Percentiles rank a stretch among this genome's conserved stretches.
phyloP scores from a whole-genome alignment of 495 filamentous ascomycete genomes.

The Achaetomiella virescens region DNA sequence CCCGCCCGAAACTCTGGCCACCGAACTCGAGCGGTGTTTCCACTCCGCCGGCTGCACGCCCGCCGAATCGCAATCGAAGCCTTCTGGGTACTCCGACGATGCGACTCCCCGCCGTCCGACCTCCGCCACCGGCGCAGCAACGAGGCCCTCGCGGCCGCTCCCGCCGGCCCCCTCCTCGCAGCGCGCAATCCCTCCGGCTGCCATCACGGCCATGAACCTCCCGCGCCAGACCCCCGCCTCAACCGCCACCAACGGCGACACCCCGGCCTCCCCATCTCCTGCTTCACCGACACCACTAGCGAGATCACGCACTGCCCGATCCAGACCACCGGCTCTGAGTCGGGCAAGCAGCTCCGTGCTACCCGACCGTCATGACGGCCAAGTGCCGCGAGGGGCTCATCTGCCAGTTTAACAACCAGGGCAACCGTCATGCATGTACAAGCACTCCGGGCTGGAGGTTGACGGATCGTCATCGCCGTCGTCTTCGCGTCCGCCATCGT shows the following conservation, averaged over 20 bases:
- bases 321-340: constrained; percentile 28
- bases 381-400: constrained; percentile 41
- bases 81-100: constrained; percentile 25
- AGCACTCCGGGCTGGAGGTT: constrained; percentile 28
- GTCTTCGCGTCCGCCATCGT: constrained; percentile 32
- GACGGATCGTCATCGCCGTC: constrained; percentile 39
- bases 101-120: constrained; percentile 26
- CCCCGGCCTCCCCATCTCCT: constrained; percentile 25
- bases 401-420: constrained; percentile 34
- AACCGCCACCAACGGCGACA: constrained; percentile 8
- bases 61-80: constrained; percentile 33
- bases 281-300: constrained; percentile 32
- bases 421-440: constrained; percentile 40
- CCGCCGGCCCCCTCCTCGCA: constrained; percentile 18
- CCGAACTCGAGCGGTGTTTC: constrained; percentile 36
- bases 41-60: constrained; percentile 33
- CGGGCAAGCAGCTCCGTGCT: constrained; percentile 34
- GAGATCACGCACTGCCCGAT: constrained; percentile 32
- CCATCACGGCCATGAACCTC: constrained; percentile 10
- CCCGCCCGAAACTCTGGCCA: constrained; percentile 13
- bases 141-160: constrained; percentile 5
- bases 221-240: constrained; percentile 10
- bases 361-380: constrained; percentile 23
- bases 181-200: constrained; percentile 18
- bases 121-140: constrained; percentile 18